A percentile compares a stretch with the other conserved stretches of the same genome.
phyloP scores from a whole-genome alignment of 768 basidiomycete species.

The Rhodotorula taiwanensis region DNA sequence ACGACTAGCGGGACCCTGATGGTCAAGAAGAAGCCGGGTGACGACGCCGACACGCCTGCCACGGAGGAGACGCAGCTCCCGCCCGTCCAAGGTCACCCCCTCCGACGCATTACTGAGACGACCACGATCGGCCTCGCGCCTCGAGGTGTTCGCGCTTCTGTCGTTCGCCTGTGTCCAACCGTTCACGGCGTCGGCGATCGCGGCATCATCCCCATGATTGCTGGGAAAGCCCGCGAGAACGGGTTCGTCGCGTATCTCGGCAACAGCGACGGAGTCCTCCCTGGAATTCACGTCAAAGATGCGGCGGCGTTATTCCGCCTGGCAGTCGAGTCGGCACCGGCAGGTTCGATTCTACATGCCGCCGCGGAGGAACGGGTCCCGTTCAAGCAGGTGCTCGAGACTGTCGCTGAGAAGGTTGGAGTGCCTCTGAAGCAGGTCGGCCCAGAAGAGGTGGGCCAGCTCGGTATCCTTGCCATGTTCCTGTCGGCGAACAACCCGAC shows the following conservation, averaged over 20 bases:
- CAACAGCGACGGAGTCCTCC: constrained; percentile 30
- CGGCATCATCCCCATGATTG: neutral
- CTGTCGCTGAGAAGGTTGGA: neutral
- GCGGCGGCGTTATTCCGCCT: constrained; percentile 36
- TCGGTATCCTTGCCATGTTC: constrained; percentile 23
- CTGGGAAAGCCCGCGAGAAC: neutral
- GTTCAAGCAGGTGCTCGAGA: neutral
- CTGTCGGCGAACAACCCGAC: constrained; percentile 2
- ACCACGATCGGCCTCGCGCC: neutral
- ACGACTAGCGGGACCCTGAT: constrained; percentile 17
- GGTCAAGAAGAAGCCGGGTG: constrained; percentile 12
- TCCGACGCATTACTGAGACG: neutral
- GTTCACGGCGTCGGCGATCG: constrained; percentile 12
- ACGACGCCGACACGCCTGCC: neutral
- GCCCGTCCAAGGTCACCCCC: neutral
- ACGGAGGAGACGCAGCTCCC: constrained; percentile 3
- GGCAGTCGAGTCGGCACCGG: constrained; percentile 35
- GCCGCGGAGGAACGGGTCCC: constrained; percentile 13
- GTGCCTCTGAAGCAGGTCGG: neutral
- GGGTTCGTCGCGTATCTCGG: neutral
- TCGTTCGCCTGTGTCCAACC: constrained; percentile 12
- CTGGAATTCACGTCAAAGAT: constrained; percentile 38
- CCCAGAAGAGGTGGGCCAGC: constrained; percentile 1
- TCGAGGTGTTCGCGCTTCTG: neutral
- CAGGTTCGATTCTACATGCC: constrained; percentile 26